phyloP scores from a whole-genome alignment of 2,329 filamentous ascomycete species.

The Penicillium sp. region DNA sequence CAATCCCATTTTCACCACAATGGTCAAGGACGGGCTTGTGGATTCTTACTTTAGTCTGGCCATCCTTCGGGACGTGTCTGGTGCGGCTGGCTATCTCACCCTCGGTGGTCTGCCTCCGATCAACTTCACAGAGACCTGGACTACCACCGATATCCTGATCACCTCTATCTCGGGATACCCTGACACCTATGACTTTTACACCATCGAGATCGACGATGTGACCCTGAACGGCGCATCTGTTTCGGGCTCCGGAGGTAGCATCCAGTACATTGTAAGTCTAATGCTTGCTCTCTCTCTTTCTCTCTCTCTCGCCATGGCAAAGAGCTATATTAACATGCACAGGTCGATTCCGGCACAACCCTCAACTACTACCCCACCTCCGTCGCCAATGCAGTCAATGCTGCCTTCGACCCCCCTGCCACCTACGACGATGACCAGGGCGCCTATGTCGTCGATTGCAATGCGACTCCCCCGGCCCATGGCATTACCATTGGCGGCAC shows the following conservation, averaged over 20 bases:
- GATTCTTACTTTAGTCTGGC: conserved; percentile 9
- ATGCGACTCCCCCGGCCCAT: conserved; percentile 41
- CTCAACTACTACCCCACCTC: conserved; percentile 38
- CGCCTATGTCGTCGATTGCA: conserved; percentile 44
- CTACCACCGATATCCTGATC: conserved; percentile 18
- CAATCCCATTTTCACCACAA: conserved; percentile 11
- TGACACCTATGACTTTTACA: conserved; percentile 16
- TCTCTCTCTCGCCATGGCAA: neutral
- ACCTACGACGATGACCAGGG: conserved; percentile 29
- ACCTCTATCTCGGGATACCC: conserved; percentile 14
- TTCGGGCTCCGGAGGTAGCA: neutral
- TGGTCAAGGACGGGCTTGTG: conserved; percentile 6
- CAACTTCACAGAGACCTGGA: conserved; percentile 5
- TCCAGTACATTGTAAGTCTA: conserved; percentile 15
- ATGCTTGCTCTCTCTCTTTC: neutral
- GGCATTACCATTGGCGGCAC: conserved; percentile 41
- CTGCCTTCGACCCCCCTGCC: conserved; percentile 43
- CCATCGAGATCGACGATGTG: conserved; percentile 17
- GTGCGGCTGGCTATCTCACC: conserved; percentile 16
- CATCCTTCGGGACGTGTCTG: conserved; percentile 5
- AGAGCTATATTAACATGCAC: neutral
- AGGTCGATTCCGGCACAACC: conserved; percentile 29
- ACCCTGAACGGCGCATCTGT: conserved; percentile 10
- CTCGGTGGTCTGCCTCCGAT: conserved; percentile 20
- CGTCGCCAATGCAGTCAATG: conserved; percentile 38